phyloP scores from a whole-genome alignment of 305 asterid genomes.

The Rubia peregrina region DNA sequence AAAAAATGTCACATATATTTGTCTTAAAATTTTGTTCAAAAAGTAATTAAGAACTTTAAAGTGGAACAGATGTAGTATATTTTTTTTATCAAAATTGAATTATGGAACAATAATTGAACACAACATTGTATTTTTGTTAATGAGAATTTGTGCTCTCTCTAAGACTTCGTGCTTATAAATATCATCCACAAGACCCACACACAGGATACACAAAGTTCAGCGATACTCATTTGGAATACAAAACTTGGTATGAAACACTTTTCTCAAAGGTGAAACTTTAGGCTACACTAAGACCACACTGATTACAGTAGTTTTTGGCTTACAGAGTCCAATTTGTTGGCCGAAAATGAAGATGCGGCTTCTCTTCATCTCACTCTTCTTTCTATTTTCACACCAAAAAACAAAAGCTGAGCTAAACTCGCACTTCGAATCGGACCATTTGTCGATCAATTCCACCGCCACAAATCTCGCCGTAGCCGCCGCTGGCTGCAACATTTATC shows the following conservation, averaged over 20 bases:
- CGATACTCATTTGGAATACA: not conserved
- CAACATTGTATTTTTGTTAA: not conserved
- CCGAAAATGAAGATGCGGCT: slow-evolving; percentile 18
- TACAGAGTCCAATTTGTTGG: not conserved
- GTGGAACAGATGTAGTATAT: too few species aligned
- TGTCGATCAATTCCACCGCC: slow-evolving; percentile 21
- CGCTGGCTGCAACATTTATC: slow-evolving; percentile 55
- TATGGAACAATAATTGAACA: not conserved
- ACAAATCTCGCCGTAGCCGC: slow-evolving; percentile 24
- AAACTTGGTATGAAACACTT: not conserved
- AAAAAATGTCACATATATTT: too few species aligned
- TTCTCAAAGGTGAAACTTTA: slow-evolving; percentile 16
- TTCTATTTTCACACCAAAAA: slow-evolving; percentile 22
- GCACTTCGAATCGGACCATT: slow-evolving; percentile 13
- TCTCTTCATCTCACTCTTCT: slow-evolving; percentile 13
- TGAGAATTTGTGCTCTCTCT: not conserved
- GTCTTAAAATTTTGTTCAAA: too few species aligned
- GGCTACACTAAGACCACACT: not conserved
- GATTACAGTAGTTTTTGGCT: not conserved
- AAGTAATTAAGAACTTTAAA: too few species aligned
- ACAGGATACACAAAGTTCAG: not conserved
- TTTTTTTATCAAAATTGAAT: not conserved
- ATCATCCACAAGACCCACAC: slow-evolving; percentile 1
- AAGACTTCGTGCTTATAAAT: slow-evolving; percentile 9
- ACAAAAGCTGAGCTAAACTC: slow-evolving; percentile 19